phyloP scores from a whole-genome alignment of 106 monocot genomes.

The Phalaenopsis equestris region DNA sequence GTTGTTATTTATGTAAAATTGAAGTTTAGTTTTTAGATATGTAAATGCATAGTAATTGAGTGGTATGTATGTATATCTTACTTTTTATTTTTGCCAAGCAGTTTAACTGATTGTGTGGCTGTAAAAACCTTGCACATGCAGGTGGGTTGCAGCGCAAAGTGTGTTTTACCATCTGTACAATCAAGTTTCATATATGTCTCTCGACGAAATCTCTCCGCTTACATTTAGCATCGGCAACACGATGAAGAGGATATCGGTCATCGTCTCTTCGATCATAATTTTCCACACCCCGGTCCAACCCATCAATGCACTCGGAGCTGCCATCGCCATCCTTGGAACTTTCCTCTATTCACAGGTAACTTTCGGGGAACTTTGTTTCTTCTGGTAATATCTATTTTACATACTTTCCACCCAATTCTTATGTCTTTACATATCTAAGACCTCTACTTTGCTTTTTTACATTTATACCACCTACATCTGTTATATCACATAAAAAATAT shows the following conservation, averaged over 20 bases:
- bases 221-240: slow-evolving; percentile 90
- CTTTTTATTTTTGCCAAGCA: neutral
- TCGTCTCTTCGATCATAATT: slow-evolving; percentile 85
- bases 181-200: slow-evolving; percentile 89
- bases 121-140: slow-evolving; percentile 12
- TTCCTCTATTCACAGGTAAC: slow-evolving; percentile 86
- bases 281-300: slow-evolving; percentile 85
- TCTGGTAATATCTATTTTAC: neutral
- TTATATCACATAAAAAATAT: no score
- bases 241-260: slow-evolving; percentile 90
- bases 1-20: no score
- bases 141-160: slow-evolving; percentile 85
- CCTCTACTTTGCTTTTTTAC: neutral
- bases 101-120: slow-evolving; percentile 9
- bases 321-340: slow-evolving; percentile 82
- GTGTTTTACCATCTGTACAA: slow-evolving; percentile 94
- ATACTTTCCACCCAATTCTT: no score
- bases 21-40: no score
- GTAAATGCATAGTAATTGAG: no score
- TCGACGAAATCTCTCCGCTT: slow-evolving; percentile 79
- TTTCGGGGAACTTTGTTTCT: neutral
- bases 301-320: slow-evolving; percentile 81
- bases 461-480: no score
- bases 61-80: neutral
- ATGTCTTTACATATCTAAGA: no score